Evolutionary conservation across 148 eudicot genomes (phyloP), one percentile per base, ranked within the genome.

Genomic region (Rhododendron williamsianum): DNA sequence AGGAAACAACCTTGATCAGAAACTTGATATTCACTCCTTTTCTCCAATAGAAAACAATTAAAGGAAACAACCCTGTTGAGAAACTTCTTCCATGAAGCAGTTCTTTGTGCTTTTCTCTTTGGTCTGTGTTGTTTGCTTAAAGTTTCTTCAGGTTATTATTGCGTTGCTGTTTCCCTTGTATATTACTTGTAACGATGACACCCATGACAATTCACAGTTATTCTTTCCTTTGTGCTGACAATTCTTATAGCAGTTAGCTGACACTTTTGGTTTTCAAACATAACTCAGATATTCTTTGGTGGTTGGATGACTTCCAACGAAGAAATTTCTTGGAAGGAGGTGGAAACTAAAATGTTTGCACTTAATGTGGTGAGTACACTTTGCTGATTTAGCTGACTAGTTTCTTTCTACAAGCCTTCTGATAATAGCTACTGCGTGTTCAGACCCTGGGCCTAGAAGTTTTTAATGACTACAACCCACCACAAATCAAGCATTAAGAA

Each of bases 281-380:
- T 87, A 56, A 46, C 80, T 71, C 89, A 96, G 99, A 90, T 96
- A 84, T 91, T 92, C 86, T 90, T 83, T 60, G 93, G 93, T 87
- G 90, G 93, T 86, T 90, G 96, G 94, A 86, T 89, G 56, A 84
- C 93, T 86, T 90, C 91, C 86, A 89, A 89, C 81, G 83, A 85
- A 78, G 89, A 93, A 81, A 91, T 94, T 85, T 92, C 96, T 71
- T 96, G 98, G 98, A 94, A 91, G 89, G 97, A 95, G 92, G 94
- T 94, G 76, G 99, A 96, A 92, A 90, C 93, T 36, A 95, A 92
- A 90, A 85, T 96, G 92, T 96, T 90, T 89, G 94, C 94, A 69
- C 96, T 96, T 49, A 95, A 94, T 90, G 94, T 89, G 92, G 99
- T 96, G 90, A 93, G 98, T 86, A 80, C 85, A 83, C 84, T 74